These are phyloP conservation scores for Rhododendron simsii DNA, from an alignment of 148 eudicot species.

Conservation along the genomic window DNA sequence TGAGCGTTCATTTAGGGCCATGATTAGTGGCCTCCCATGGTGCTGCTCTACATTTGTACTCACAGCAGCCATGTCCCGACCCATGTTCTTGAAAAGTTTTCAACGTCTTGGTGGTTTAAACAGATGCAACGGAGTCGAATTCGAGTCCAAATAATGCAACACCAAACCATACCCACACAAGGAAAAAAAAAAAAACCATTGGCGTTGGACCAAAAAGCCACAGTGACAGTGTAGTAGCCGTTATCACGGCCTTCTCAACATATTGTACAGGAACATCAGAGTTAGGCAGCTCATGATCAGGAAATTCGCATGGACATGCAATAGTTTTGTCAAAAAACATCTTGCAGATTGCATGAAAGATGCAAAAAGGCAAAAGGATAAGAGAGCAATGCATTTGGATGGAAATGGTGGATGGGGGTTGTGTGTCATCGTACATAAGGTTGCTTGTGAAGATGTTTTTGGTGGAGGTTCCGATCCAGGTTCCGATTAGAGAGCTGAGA, in stretches of 20 bases:
- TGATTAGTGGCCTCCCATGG: not conserved
- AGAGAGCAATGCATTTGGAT: constrained; percentile 41
- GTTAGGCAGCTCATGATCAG: constrained; percentile 50
- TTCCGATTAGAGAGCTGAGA: constrained; percentile 55
- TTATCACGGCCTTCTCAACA: constrained; percentile 34
- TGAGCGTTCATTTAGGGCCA: too few relatives aligned
- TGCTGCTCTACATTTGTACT: not conserved
- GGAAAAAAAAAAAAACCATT: constrained; percentile 21
- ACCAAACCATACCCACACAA: constrained; percentile 17
- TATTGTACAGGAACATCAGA: constrained; percentile 26
- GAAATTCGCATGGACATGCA: constrained; percentile 38
- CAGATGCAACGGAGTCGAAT: constrained; percentile 14
- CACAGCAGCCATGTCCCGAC: not conserved
- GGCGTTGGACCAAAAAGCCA: constrained; percentile 37
- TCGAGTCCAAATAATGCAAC: constrained; percentile 17
- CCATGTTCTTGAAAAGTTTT: not conserved
- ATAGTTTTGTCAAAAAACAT: constrained; percentile 10
- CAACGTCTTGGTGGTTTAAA: not conserved
- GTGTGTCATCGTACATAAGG: constrained; percentile 44
- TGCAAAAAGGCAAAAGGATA: constrained; percentile 45
- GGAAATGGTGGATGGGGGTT: constrained; percentile 42
- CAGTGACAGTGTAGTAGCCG: constrained; percentile 7
- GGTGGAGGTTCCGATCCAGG: constrained; percentile 49
- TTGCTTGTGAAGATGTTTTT: constrained; percentile 24
- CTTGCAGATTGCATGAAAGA: constrained; percentile 47